Base-by-base conservation (phyloP, 139 green algal genomes). In the Chlorella vulgaris region DNA sequence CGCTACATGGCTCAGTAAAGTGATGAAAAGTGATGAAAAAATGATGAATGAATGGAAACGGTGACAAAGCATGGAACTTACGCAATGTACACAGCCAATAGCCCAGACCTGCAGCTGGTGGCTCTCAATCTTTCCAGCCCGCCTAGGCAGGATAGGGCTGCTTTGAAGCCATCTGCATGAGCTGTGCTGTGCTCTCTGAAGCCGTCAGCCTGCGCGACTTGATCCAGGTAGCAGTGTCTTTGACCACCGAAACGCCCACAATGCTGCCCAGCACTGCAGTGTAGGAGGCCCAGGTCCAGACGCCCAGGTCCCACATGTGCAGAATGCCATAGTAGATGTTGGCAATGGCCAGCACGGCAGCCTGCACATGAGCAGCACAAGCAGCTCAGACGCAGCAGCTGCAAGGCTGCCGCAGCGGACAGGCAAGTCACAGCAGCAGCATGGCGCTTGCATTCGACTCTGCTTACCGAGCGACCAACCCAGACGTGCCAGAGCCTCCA, bases 241-340 rank as follows among this genome's bases (percentile, higher is more conserved):
- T 78, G 31, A 6, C 47, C 31, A 82, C 33, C 2, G 55, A 60
- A 2, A 68, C 35, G n/a, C 13, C 58, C 61, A 86, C 55, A n/a
- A 86, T 78, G 42, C 22, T 26, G 28, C 29, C 81, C 69, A 86
- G 70, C 31, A 83, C 71, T 0, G 43, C 70, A 33, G 81, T 81
- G 73, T 81, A 85, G 43, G 21, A 67, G 60, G 70, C 70, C 65
- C 55, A 81, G 43, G 81, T 22, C 81, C 81, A 86, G 55, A 31
- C 63, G 33, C 71, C 71, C 42, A 82, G 53, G 31, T 78, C 80
- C 31, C 35, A 35, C 7, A 83, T 39, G 24, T 82, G 47, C 21
- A 75, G 28, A 29, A 42, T 63, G 76, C 58, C 60, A 15, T 83
- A 35, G 77, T 86, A 86, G 18, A 86, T 83, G 65, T 86, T 86